phyloP scores from a whole-genome alignment of 805 yeast species.

The Candida silvicultrix region DNA sequence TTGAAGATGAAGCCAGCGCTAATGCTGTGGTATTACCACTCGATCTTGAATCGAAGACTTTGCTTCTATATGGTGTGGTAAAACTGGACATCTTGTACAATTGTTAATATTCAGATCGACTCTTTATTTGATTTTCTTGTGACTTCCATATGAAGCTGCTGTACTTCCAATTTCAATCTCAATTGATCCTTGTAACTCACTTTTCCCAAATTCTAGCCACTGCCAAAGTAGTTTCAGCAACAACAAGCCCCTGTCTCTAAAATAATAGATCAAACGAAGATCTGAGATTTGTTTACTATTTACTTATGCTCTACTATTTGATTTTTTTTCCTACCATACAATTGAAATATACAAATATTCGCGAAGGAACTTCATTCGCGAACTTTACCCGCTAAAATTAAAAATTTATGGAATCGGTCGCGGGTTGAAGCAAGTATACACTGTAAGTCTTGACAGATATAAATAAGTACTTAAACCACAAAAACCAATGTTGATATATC shows the following conservation, averaged over 20 bases:
- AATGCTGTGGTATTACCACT: constrained; percentile 1
- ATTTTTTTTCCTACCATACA: neutral
- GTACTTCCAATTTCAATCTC: neutral
- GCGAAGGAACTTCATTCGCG: neutral
- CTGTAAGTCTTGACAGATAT: neutral
- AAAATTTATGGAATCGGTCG: no score
- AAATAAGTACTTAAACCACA: neutral
- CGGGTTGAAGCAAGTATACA: neutral
- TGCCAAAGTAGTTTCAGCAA: neutral
- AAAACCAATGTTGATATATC: no score
- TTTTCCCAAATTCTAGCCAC: neutral
- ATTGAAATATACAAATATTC: neutral
- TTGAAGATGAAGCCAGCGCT: constrained; percentile 6
- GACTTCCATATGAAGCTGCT: neutral
- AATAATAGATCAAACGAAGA: neutral
- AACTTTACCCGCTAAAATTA: neutral
- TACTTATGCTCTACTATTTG: neutral
- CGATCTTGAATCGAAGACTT: constrained; percentile 10
- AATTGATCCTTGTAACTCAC: neutral
- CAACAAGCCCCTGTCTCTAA: neutral
- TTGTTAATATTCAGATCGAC: neutral
- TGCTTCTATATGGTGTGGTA: constrained; percentile 19
- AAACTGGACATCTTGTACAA: constrained; percentile 13
- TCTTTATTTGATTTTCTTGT: neutral
- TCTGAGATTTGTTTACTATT: neutral